Base-by-base conservation (phyloP, 768 basidiomycete genomes). In the Hygrophorus russula region DNA sequence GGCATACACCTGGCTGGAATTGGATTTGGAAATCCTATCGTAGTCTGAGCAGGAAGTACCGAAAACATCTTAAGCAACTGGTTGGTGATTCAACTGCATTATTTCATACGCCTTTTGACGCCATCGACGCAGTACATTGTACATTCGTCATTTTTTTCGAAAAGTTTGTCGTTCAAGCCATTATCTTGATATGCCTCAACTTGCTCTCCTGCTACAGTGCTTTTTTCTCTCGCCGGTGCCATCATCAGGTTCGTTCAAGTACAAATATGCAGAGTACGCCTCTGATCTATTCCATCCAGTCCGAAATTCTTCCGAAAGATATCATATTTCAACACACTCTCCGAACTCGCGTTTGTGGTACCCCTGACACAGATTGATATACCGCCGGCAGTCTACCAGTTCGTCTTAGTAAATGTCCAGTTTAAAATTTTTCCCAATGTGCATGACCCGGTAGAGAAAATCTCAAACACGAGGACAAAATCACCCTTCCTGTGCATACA, bases 11-110 rank as follows among this genome's bases (percentile, higher is more conserved):
- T 4, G 72, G 74, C 18, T 90, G 86, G 86, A 85, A 80, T 50
- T 92, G 89, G 89, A 73, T 92, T 8, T 91, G 88, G 88, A 89
- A 85, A 54, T 84, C 86, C 0, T 90, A 90, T 58, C 71, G 86
- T 17, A 82, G 81, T 53, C 64, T 84, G 36, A 86, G 71, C 56
- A 69, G 83, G 42, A 89, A 87, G 59, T 92, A 89, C 55, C 73
- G 89, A 42, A 92, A 92, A 66, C 88, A 92, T 55, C 60, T 92
- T 46, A 91, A 91, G 59, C 76, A 78, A 55, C 56, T 92, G 61
- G 87, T 84, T 47, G 44, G 82, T 59, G 15, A 14, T 19, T 17
- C 10, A 15, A 29, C 41, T 7, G 8, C 30, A 12, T 34, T 20
- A 8, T 24, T 33, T 2, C 2, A 28, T 32, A 28, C 30, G 17